Conservation (phyloP, 2,329 filamentous ascomycete genomes). For the Trichoderma sp. region DNA sequence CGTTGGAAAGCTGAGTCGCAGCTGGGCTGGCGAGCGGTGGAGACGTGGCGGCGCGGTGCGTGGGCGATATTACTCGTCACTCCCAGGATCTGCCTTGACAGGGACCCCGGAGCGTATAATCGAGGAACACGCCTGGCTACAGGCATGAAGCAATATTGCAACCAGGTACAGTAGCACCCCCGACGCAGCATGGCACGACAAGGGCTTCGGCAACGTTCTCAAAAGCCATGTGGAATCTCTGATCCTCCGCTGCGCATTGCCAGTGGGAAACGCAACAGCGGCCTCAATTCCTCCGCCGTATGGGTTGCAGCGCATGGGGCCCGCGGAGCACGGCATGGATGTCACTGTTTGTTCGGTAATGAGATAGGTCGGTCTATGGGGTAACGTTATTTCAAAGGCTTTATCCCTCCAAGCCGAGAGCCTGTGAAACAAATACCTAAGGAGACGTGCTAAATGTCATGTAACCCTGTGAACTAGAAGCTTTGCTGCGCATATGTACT, state of each 20-base stretch:
- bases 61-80: not conserved
- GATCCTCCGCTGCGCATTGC: not conserved
- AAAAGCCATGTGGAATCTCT: conserved; percentile 14
- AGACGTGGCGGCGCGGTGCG: not conserved
- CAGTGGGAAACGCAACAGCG: not conserved
- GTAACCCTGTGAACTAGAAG: not conserved
- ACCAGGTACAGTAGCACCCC: not conserved
- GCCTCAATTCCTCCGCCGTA: not conserved
- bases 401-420: not conserved
- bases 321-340: conserved; percentile 5
- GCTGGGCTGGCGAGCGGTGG: not conserved
- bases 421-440: not conserved
- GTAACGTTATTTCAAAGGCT: not conserved
- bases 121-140: not conserved
- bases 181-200: not conserved
- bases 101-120: not conserved
- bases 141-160: not conserved
- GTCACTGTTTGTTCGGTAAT: not conserved
- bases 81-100: conserved; percentile 2
- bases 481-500: not conserved
- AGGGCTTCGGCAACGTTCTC: not conserved
- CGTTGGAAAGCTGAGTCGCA: not conserved
- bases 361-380: not conserved
- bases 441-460: not conserved
- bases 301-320: conserved; percentile 7